Conservation (phyloP, 2,329 filamentous ascomycete species). For the Pezicula carpinea region DNA sequence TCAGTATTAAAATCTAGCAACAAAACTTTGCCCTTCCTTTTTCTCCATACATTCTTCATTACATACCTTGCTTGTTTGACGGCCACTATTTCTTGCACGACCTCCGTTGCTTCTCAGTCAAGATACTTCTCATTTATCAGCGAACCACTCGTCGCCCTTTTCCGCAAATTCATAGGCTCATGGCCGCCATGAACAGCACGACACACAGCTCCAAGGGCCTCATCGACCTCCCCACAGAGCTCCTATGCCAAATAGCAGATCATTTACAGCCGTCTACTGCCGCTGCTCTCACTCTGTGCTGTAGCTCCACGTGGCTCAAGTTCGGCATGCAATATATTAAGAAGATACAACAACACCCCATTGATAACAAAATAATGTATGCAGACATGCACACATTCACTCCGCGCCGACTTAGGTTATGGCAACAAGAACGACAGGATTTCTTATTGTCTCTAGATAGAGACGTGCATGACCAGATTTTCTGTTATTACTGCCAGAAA, state of each 20-base stretch:
- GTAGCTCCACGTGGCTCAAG: not conserved
- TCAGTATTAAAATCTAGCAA: no score
- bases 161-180: no score
- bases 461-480: not conserved
- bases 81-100: no score
- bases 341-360: not conserved
- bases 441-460: not conserved
- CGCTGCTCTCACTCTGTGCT: not conserved
- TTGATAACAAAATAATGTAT: not conserved
- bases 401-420: not conserved
- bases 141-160: no score
- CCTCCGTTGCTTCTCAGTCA: no score
- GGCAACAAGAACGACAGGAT: slow-evolving; percentile 1
- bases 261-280: not conserved
- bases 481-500: not conserved
- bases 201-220: not conserved
- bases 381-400: not conserved
- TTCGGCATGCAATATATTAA: not conserved
- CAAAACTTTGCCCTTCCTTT: no score
- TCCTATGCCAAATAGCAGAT: not conserved
- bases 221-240: not conserved
- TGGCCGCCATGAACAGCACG: not conserved
- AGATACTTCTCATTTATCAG: no score
- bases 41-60: no score
- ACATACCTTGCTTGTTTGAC: no score